Evolutionary conservation across 495 filamentous ascomycete genomes (phyloP).

Genomic region (Tirmania nivea): DNA sequence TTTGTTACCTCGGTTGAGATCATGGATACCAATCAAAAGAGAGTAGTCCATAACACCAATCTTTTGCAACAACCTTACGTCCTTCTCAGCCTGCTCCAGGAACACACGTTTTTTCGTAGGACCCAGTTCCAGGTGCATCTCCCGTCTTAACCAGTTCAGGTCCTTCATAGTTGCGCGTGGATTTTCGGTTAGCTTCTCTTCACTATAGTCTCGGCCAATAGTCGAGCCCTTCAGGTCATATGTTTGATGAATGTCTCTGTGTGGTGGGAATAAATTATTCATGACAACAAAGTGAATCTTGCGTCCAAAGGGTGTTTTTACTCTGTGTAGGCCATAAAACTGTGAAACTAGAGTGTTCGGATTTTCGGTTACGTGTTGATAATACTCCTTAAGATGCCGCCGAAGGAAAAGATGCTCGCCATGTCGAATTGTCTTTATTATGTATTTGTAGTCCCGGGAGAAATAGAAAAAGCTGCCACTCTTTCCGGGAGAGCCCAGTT

Average conservation of each 20-base stretch:
- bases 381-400: slow-evolving; percentile 83
- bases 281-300: slow-evolving; percentile 99
- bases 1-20: slow-evolving; percentile 70
- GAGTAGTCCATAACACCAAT: slow-evolving; percentile 99
- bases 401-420: slow-evolving; percentile 86
- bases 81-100: slow-evolving; percentile 64
- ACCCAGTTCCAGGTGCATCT: slow-evolving; percentile 69
- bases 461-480: slow-evolving; percentile 99
- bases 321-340: slow-evolving; percentile 91
- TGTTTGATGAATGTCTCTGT: slow-evolving; percentile 90
- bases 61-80: slow-evolving; percentile 64
- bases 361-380: slow-evolving; percentile 75
- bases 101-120: slow-evolving; percentile 68
- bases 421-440: slow-evolving; percentile 99
- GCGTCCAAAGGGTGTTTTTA: slow-evolving; percentile 93
- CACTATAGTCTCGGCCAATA: slow-evolving; percentile 71
- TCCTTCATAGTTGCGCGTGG: slow-evolving; percentile 91
- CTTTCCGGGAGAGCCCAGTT: slow-evolving; percentile 91
- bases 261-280: slow-evolving; percentile 97
- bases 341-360: slow-evolving; percentile 93
- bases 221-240: slow-evolving; percentile 98
- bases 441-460: slow-evolving; percentile 98
- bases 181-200: slow-evolving; percentile 70
- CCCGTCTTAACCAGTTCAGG: slow-evolving; percentile 81
- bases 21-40: slow-evolving; percentile 82